Percentiles rank a stretch among this genome's conserved stretches.
Evolutionary conservation across 495 filamentous ascomycete genomes (phyloP).

Genomic region (Tirmania nivea): DNA sequence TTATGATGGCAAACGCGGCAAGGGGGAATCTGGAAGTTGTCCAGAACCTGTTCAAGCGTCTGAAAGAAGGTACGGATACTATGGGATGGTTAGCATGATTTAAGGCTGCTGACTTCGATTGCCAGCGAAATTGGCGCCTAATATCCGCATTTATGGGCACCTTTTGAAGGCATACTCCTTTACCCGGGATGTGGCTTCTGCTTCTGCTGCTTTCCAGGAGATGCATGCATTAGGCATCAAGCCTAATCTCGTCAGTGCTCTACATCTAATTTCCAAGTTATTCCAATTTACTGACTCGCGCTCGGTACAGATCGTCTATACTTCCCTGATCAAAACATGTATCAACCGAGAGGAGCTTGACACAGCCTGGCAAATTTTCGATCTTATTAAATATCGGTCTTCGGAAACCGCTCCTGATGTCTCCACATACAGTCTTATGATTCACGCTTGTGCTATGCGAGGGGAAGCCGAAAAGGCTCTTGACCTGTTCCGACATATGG

Average conservation of each 20-base stretch:
- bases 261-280: neutral
- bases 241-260: slow-evolving; percentile 10
- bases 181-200: slow-evolving; percentile 8
- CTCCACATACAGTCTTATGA: slow-evolving; percentile 13
- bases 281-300: too few species aligned
- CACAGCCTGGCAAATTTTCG: slow-evolving; percentile 18
- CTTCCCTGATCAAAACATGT: slow-evolving; percentile 17
- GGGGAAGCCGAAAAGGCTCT: slow-evolving; percentile 15
- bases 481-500: slow-evolving; percentile 18
- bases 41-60: slow-evolving; percentile 8
- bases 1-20: slow-evolving; percentile 14
- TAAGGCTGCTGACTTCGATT: slow-evolving; percentile 2
- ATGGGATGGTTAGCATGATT: neutral
- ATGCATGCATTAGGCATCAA: slow-evolving; percentile 12
- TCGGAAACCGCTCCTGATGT: slow-evolving; percentile 13
- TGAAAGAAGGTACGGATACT: slow-evolving; percentile 10
- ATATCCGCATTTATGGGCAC: slow-evolving; percentile 13
- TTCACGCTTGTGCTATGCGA: slow-evolving; percentile 16
- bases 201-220: slow-evolving; percentile 12
- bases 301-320: slow-evolving; percentile 8
- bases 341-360: slow-evolving; percentile 10
- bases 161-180: slow-evolving; percentile 16
- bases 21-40: slow-evolving; percentile 6
- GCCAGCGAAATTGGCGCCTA: slow-evolving; percentile 11
- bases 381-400: slow-evolving; percentile 20